Conservation (phyloP, 1,284 basidiomycete genomes). For the Sphagnurus paluster region DNA sequence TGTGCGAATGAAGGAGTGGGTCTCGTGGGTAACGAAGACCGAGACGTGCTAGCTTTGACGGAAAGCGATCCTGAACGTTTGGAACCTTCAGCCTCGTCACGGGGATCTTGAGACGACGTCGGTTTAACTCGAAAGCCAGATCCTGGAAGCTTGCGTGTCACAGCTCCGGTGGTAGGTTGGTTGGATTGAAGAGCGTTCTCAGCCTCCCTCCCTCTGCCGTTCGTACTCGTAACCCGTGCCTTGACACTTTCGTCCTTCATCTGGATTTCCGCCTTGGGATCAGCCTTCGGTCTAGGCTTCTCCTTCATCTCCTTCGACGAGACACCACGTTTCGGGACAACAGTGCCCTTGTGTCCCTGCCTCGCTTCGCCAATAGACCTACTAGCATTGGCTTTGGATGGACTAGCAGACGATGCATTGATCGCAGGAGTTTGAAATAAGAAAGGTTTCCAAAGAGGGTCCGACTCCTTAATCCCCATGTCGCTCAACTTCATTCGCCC, state of each 20-base stretch:
- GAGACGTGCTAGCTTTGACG: constrained; percentile 16
- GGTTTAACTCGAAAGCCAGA: constrained; percentile 31
- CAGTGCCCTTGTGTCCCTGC: constrained; percentile 7
- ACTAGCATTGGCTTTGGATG: constrained; percentile 26
- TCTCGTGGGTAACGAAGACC: constrained; percentile 28
- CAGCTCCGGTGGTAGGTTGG: constrained; percentile 7
- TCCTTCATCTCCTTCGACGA: constrained; percentile 45
- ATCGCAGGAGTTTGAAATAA: constrained; percentile 21
- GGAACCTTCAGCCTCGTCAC: constrained; percentile 9
- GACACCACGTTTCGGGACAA: constrained; percentile 39
- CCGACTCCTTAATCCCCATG: constrained; percentile 53
- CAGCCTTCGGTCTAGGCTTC: constrained; percentile 40
- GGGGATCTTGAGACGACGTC: constrained; percentile 14
- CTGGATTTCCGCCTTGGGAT: constrained; percentile 43
- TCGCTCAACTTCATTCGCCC: constrained; percentile 46
- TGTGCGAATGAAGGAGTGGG: constrained; percentile 19
- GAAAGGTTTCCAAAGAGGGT: constrained; percentile 54
- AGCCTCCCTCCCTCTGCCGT: constrained; percentile 15
- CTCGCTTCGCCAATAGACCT: constrained; percentile 5
- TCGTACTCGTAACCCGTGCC: constrained; percentile 18
- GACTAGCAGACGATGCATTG: constrained; percentile 16
- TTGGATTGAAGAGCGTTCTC: constrained; percentile 1
- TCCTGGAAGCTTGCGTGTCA: constrained; percentile 43
- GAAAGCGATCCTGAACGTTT: constrained; percentile 5
- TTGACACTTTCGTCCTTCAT: constrained; percentile 57